Conservation (phyloP, 495 filamentous ascomycete species). For the Staphylotrichum longicolle region DNA sequence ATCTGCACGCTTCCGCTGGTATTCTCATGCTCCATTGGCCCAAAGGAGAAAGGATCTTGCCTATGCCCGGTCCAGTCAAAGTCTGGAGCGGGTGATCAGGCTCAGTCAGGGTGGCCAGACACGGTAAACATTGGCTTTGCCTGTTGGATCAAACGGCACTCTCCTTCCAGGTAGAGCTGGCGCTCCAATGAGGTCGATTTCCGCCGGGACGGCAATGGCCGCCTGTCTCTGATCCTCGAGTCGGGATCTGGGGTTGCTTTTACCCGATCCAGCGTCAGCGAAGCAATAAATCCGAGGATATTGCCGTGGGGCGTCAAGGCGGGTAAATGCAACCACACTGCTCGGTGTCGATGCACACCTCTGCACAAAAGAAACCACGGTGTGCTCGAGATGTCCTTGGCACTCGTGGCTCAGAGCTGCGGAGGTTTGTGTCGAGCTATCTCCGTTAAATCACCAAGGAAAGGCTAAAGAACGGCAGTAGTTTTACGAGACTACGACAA, state of each 20-base stretch:
- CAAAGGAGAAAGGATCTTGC: not conserved
- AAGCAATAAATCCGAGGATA: slow-evolving; percentile 32
- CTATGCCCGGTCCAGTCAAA: not conserved
- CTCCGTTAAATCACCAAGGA: too few relatives aligned
- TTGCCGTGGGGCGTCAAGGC: slow-evolving; percentile 20
- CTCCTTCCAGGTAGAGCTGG: not conserved
- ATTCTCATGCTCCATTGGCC: not conserved
- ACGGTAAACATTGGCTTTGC: slow-evolving; percentile 4
- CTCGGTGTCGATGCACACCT: not conserved
- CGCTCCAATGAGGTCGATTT: not conserved
- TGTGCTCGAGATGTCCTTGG: not conserved
- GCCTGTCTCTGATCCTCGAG: not conserved
- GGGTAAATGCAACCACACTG: slow-evolving; percentile 29
- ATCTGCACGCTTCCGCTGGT: not conserved
- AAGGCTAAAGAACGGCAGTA: too few relatives aligned
- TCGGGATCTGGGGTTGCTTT: slow-evolving; percentile 21
- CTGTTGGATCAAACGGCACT: not conserved
- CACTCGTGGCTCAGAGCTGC: too few relatives aligned
- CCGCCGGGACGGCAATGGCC: slow-evolving; percentile 18
- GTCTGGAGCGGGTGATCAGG: not conserved
- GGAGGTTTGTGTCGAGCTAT: too few relatives aligned
- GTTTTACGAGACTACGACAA: too few relatives aligned
- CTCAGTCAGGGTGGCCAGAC: not conserved
- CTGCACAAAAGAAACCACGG: not conserved
- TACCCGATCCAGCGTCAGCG: slow-evolving; percentile 35